Base-by-base conservation (phyloP, 2,329 filamentous ascomycete species). In the Myriosclerotinia duriaeana region DNA sequence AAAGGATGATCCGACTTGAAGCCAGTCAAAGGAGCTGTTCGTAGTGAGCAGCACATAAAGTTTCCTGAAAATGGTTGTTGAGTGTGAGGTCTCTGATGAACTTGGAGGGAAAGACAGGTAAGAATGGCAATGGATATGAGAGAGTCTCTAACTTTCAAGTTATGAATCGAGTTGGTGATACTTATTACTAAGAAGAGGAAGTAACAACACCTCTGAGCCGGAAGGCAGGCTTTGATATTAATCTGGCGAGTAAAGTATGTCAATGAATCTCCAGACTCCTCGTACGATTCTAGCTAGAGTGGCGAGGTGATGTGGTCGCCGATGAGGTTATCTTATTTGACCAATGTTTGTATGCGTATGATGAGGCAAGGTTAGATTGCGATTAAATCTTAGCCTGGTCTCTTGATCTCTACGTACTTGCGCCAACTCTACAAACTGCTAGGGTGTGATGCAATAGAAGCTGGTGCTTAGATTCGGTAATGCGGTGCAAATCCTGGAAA, bases 1-100 rank as follows among this genome's bases (percentile, higher is more conserved):
- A 67, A 68, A 56, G 46, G 62, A 69, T 74, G 73, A 73, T 74
- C 71, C 69, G 72, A 74, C 72, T 67, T 68, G 55, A 70, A 74
- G 72, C 67, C 72, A 71, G 68, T 71, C 70, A 71, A 71, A 66
- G 70, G 66, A 58, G 58, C 59, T 26, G 56, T 56, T 67, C 60
- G 67, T 50, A 73, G 58, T 48, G 64, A 67, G 70, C 70, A 72
- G 70, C 64, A 72, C 74, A 75, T 75, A 70, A 69, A 44, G 55
- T 53, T 50, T 30, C 17, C 15, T 62, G 36, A 36, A 22, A 53
- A 53, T 15, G 7, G 2, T 12, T 59, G 30, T 15, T 6, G 54
- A 12, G 17, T 20, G n/a, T 20, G 40, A 34, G 17, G 38, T 59
- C 34, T 48, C 42, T 38, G 54, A 40, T 17, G 11, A 26, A 36